Conservation (phyloP, 2,329 filamentous ascomycete species). For the Eutypella sp. region DNA sequence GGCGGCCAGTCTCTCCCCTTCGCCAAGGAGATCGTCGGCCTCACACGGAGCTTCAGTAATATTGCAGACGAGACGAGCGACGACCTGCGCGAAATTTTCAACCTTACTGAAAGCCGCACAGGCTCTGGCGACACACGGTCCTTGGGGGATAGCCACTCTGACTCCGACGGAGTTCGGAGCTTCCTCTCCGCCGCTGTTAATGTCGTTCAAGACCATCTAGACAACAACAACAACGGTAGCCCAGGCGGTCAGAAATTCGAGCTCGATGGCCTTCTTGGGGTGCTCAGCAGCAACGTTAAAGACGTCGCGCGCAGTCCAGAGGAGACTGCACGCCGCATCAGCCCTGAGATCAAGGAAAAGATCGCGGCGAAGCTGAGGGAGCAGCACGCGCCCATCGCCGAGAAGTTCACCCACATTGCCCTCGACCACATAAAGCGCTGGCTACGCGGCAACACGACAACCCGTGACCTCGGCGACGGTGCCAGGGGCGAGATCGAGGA, state of each 20-base stretch:
- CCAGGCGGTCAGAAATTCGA: slow-evolving; percentile 29
- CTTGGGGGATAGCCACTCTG: slow-evolving; percentile 18
- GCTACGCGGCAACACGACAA: slow-evolving; percentile 15
- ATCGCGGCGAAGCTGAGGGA: slow-evolving; percentile 35
- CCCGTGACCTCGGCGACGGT: slow-evolving; percentile 31
- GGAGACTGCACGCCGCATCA: slow-evolving; percentile 40
- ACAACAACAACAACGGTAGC: slow-evolving; percentile 23
- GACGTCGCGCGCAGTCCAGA: slow-evolving; percentile 41
- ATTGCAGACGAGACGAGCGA: slow-evolving; percentile 37
- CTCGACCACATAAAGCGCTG: slow-evolving; percentile 42
- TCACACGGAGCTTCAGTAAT: slow-evolving; percentile 35
- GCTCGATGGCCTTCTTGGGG: slow-evolving; percentile 38
- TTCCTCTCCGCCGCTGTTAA: slow-evolving; percentile 38
- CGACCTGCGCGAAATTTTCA: slow-evolving; percentile 39
- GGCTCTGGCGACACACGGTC: slow-evolving; percentile 19
- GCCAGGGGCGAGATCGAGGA: slow-evolving; percentile 39
- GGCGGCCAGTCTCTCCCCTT: slow-evolving; percentile 38
- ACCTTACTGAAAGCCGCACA: slow-evolving; percentile 32
- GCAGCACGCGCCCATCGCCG: slow-evolving; percentile 39
- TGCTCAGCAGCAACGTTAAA: slow-evolving; percentile 38
- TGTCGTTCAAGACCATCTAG: slow-evolving; percentile 36
- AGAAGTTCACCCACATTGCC: slow-evolving; percentile 41
- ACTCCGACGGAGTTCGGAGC: slow-evolving; percentile 23
- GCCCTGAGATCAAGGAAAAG: slow-evolving; percentile 41
- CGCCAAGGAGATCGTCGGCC: slow-evolving; percentile 38